These are phyloP conservation scores for Pilasporangium apinafurcum DNA, from an alignment of 352 stramenopile species.

Conservation along the genomic window DNA sequence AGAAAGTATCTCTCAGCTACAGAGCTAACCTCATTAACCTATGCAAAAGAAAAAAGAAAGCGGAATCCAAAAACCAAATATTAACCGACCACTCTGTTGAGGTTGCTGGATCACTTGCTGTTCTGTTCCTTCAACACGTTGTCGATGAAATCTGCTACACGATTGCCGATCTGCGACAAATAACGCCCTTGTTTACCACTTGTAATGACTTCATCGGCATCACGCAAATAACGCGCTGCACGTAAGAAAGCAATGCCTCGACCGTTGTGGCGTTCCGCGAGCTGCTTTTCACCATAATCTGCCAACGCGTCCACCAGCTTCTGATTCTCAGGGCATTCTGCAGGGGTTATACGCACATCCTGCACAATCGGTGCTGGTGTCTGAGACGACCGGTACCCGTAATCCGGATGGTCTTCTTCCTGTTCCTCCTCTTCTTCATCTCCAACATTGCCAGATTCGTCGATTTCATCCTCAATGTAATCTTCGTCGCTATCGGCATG, in stretches of 20 bases:
- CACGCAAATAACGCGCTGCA: slow-evolving; percentile 42
- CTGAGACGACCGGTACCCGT: slow-evolving; percentile 4
- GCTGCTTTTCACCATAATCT: slow-evolving; percentile 46
- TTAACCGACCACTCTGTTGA: neutral
- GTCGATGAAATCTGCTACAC: slow-evolving; percentile 55
- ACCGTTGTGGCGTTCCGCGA: slow-evolving; percentile 45
- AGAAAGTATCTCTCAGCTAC: too few species aligned
- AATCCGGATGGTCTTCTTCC: neutral
- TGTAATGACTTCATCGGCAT: slow-evolving; percentile 37
- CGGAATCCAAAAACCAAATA: neutral
- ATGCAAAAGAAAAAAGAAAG: too few species aligned
- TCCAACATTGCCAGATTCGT: slow-evolving; percentile 19
- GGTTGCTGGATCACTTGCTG: neutral
- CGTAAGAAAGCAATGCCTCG: slow-evolving; percentile 60
- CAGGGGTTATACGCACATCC: slow-evolving; percentile 34
- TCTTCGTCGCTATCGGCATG: slow-evolving; percentile 65
- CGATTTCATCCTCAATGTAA: slow-evolving; percentile 55
- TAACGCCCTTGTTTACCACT: slow-evolving; percentile 43
- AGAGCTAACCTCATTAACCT: too few species aligned
- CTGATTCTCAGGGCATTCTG: slow-evolving; percentile 48
- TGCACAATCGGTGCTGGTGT: slow-evolving; percentile 33
- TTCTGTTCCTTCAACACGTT: slow-evolving; percentile 16
- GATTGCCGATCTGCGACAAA: slow-evolving; percentile 52
- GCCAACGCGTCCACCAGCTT: slow-evolving; percentile 52
- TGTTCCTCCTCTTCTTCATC: slow-evolving; percentile 12